Base-by-base conservation (phyloP, 208 protist genomes). In the Willaertia magna region DNA sequence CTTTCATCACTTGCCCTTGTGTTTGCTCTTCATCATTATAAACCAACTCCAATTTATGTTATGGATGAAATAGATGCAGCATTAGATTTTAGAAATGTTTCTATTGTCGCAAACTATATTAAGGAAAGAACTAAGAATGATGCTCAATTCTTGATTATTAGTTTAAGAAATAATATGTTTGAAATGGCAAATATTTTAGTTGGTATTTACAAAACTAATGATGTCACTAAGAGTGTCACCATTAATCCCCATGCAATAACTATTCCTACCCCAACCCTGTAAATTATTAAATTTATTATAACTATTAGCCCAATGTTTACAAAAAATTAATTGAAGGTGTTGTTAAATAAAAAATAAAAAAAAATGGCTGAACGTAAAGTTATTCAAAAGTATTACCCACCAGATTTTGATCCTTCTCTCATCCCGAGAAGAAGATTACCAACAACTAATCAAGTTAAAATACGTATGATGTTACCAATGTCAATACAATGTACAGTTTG, bases 41-140 rank as follows among this genome's bases (percentile, higher is more conserved):
- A 99, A 89, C 98, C 97, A 14, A 99, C 97, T n/a, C 97, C 98
- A 1, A 95, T 99, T 49, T 99, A 99, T 91, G 96, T 99, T 55
- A 99, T 99, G 98, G 99, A 99, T 92, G 99, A 99, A 90, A 99
- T 99, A 86, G 99, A 99, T 90, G 99, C 99, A 12, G 99, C 99
- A 6, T 93, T 99, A 11, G 99, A 99, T 90, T 99, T 99, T 90
- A 93, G 96, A 46, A 99, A 99, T 89, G 94, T 97, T 9, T 98
- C 96, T 20, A 99, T 99, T 86, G 96, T 99, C 22, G 98, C 97
- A 40, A 96, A 99, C 89, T 99, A 99, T 92, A 95, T 99, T 30
- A 95, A 98, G 85, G 95, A 98, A 47, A 93, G 98, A 85, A 99
- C 99, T 0, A 95, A 93, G 85, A 95, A 99, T 75, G 67, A 76